Base-by-base conservation (phyloP, 352 stramenopile species). In the Globisporangium orthogonon region DNA sequence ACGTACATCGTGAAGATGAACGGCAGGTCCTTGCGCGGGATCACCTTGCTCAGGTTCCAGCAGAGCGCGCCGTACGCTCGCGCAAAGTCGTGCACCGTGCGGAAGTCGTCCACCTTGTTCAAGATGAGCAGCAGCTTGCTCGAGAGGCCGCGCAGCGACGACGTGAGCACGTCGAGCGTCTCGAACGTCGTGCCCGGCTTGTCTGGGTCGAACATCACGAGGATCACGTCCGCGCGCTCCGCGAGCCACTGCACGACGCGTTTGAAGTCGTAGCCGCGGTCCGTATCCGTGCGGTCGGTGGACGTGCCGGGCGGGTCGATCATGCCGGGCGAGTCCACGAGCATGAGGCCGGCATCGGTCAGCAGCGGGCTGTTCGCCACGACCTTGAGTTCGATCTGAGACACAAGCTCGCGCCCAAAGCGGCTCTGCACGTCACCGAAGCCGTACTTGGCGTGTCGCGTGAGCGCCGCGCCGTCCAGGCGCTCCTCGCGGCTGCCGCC, bases 1-100 rank as follows among this genome's bases (percentile, higher is more conserved):
- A 95, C 85, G 61, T 95, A 91, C 85, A 95, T 95, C 9, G 85
- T 91, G 65, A 93, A 95, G 54, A 95, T 93, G 62, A 91, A 92
- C 28, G 85, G 85, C 63, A 95, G 48, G 41, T 95, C 85, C 59
- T 95, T 95, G 31, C 85, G 74, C 33, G 81, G 83, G 43, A 91
- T 95, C 54, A 95, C 81, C 47, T 93, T 91, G 61, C 85, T 95
- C 43, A 95, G 64, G 61, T 95, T 95, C 85, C 85, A 95, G 70
- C 85, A 95, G 18, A 95, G 59, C 37, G 85, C 85, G 45, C 85
- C 85, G 46, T 95, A 95, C 15, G 85, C 85, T 4, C 85, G 69
- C 2, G 85, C 82, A 67, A 95, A 95, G 68, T 95, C 85, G 54
- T 95, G 85, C 28, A 95, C 85, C 9, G 83, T 84, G 46, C 74